Evolutionary conservation across 1,139 yeast genomes (phyloP).

Genomic region (Magnusiomyces tetraspermus): DNA sequence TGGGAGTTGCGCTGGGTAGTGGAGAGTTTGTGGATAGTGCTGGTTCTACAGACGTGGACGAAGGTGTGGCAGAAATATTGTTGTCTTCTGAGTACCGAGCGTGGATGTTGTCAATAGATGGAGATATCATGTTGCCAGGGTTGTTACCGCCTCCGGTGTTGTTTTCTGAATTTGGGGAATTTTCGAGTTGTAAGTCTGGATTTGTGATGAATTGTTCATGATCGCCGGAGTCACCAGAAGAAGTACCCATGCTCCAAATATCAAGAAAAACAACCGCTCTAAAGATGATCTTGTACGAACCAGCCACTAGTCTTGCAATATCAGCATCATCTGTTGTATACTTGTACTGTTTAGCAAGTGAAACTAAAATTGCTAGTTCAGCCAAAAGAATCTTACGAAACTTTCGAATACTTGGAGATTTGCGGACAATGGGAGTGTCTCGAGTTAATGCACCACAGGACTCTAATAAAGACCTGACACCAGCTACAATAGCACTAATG

Average conservation of each 20-base stretch:
- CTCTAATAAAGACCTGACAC: slow-evolving; percentile 67
- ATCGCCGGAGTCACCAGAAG: neutral
- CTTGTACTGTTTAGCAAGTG: slow-evolving; percentile 75
- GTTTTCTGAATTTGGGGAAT: too few relatives aligned
- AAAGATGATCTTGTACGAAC: slow-evolving; percentile 66
- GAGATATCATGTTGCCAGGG: neutral
- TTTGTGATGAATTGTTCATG: too few relatives aligned
- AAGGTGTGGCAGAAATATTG: neutral
- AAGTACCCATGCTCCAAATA: slow-evolving; percentile 45
- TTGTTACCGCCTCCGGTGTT: too few relatives aligned
- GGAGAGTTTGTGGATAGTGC: neutral
- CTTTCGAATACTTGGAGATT: slow-evolving; percentile 58
- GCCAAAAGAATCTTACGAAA: slow-evolving; percentile 74
- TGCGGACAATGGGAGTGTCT: slow-evolving; percentile 66
- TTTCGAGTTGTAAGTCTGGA: neutral
- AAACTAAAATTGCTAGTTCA: slow-evolving; percentile 83
- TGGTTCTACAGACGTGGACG: neutral
- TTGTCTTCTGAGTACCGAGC: neutral
- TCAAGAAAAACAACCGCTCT: slow-evolving; percentile 66
- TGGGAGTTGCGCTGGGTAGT: neutral
- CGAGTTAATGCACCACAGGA: slow-evolving; percentile 79
- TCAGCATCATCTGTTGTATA: slow-evolving; percentile 58
- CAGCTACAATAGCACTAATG: slow-evolving; percentile 64
- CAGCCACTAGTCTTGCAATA: slow-evolving; percentile 59
- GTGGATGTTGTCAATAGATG: slow-evolving; percentile 1